Conservation (phyloP, 495 filamentous ascomycete genomes). For the Penicillium tannophilum region DNA sequence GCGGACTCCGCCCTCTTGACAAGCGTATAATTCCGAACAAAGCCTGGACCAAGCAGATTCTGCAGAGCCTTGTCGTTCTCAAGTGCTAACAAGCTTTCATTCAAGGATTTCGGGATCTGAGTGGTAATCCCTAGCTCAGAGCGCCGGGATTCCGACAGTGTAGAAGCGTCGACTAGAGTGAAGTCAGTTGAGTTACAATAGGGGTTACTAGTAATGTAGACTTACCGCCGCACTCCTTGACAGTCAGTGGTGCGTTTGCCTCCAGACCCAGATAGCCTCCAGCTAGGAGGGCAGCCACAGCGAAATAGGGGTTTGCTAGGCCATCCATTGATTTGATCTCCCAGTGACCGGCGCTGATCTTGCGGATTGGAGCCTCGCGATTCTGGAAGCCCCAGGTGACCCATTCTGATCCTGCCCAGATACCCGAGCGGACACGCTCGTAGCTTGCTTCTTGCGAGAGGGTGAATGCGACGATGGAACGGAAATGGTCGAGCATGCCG, state of each 20-base stretch:
- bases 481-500: slow-evolving; percentile 36
- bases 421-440: slow-evolving; percentile 40
- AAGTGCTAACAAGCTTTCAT: slow-evolving; percentile 31
- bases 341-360: slow-evolving; percentile 40
- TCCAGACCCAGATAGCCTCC: slow-evolving; percentile 65
- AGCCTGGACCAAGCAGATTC: slow-evolving; percentile 47
- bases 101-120: slow-evolving; percentile 38
- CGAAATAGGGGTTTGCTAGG: slow-evolving; percentile 47
- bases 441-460: slow-evolving; percentile 44
- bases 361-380: slow-evolving; percentile 45
- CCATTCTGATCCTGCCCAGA: slow-evolving; percentile 60
- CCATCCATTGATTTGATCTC: slow-evolving; percentile 47
- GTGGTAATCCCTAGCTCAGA: slow-evolving; percentile 41
- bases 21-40: slow-evolving; percentile 60
- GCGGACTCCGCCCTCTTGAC: slow-evolving; percentile 60
- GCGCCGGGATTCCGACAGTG: slow-evolving; percentile 26
- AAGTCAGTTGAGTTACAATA: not conserved
- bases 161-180: slow-evolving; percentile 34
- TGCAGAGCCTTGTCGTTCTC: slow-evolving; percentile 26
- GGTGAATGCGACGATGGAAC: slow-evolving; percentile 40
- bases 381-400: slow-evolving; percentile 50
- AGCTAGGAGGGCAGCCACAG: slow-evolving; percentile 62
- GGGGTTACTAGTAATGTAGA: not conserved
- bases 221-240: slow-evolving; percentile 58
- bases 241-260: slow-evolving; percentile 43